Base-by-base conservation (phyloP, 2,329 filamentous ascomycete genomes). In the Calonectria leucothoes region DNA sequence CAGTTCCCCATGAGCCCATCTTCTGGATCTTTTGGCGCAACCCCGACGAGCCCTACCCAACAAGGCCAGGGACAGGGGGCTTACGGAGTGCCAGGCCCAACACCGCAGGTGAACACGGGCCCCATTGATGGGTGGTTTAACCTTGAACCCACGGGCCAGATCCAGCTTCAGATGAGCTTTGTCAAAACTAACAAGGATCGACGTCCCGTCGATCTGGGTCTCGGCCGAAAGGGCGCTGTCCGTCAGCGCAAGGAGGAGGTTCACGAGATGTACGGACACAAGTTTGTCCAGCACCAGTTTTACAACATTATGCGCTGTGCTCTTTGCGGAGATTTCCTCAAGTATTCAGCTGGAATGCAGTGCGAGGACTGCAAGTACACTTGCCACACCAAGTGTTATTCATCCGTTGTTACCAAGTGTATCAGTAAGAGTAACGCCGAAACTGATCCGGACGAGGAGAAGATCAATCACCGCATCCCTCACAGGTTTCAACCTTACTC, bases 281-380 rank as follows among this genome's bases (percentile, higher is more conserved):
- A 98, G 87, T 99, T 99, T 82, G 93, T 98, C 70, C 94, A 97
- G 82, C 96, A 98, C 84, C 97, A 98, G 84, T 99, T 99, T 86
- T 99, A 98, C 92, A 99, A 98, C 89, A 98, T 99, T 82, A 99
- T 99, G 97, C 96, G 97, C 75, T 99, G 97, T 86, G 97, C 97
- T 17, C 92, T 98, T 42, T 99, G 97, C 83, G 97, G 96, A 73
- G 97, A 99, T 79, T 98, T 99, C 82, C 93, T 99, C 86, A 99
- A 98, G 83, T 98, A 98, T 84, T 97, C 96, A 63, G 95, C 97
- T 27, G 97, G 97, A 75, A 99, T 99, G 96, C 97, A 99, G 87
- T 99, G 97, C 85, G 94, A 97, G 77, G 97, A 99, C 86, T 99
- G 97, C 93, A 98, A 98, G 87, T 98, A 98, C 87, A 98, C 96